phyloP scores from a whole-genome alignment of 768 basidiomycete species.

The Lactarius trivialis region DNA sequence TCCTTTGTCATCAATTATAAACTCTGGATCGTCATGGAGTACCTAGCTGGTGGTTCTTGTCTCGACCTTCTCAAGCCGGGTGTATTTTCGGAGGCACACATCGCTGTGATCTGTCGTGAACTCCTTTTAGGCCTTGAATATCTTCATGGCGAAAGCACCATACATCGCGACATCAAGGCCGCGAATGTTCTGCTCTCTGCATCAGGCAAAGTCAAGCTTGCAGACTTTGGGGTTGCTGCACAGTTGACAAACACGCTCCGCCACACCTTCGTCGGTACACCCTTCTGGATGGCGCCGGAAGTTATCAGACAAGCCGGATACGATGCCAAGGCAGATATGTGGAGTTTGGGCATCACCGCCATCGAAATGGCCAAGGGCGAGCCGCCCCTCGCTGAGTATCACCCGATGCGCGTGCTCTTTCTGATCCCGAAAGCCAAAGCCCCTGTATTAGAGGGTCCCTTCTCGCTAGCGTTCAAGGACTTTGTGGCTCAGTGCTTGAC shows the following conservation, averaged over 20 bases:
- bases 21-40: slow-evolving; percentile 99
- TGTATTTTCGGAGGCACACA: slow-evolving; percentile 85
- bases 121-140: slow-evolving; percentile 91
- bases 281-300: slow-evolving; percentile 99
- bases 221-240: slow-evolving; percentile 97
- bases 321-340: slow-evolving; percentile 93
- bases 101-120: slow-evolving; percentile 91
- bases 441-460: slow-evolving; percentile 81
- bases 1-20: slow-evolving; percentile 96
- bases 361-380: slow-evolving; percentile 98
- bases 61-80: slow-evolving; percentile 93
- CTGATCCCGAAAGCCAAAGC: slow-evolving; percentile 96
- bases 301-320: slow-evolving; percentile 97
- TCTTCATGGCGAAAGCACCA: slow-evolving; percentile 91
- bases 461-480: slow-evolving; percentile 84
- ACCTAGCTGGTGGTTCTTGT: slow-evolving; percentile 97
- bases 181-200: slow-evolving; percentile 91
- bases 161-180: slow-evolving; percentile 98
- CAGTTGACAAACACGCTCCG: slow-evolving; percentile 90
- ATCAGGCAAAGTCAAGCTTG: slow-evolving; percentile 90
- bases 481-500: slow-evolving; percentile 87
- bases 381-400: slow-evolving; percentile 93
- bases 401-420: slow-evolving; percentile 98
- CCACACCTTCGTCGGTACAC: slow-evolving; percentile 96
- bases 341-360: slow-evolving; percentile 96